Evolutionary conservation across 768 basidiomycete species (phyloP).

Genomic region (Termitomyces sp.): DNA sequence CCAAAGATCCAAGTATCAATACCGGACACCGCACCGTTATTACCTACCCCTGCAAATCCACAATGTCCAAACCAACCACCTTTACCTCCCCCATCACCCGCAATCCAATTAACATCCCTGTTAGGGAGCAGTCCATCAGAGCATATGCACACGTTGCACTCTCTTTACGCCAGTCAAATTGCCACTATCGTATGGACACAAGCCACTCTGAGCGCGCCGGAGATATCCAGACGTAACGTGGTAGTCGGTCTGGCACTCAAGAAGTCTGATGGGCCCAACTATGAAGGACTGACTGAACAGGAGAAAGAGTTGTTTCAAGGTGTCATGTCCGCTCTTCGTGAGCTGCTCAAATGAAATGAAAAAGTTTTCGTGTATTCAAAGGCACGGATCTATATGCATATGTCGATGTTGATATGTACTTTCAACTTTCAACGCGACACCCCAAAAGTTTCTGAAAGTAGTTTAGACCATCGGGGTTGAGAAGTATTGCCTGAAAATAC

Average conservation of each 20-base stretch:
- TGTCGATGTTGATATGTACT: not conserved
- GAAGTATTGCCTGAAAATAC: not conserved
- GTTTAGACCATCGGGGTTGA: not conserved
- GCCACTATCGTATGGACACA: constrained; percentile 78
- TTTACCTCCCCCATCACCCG: constrained; percentile 61
- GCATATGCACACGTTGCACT: constrained; percentile 66
- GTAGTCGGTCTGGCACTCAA: constrained; percentile 72
- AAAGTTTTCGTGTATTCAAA: not conserved
- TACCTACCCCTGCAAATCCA: constrained; percentile 32
- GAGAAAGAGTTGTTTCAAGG: constrained; percentile 43
- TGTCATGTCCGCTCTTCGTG: constrained; percentile 44
- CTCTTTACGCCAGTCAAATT: constrained; percentile 81
- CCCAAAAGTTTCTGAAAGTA: not conserved
- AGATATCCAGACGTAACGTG: constrained; percentile 49
- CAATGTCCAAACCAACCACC: constrained; percentile 25
- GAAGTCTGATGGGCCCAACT: constrained; percentile 24
- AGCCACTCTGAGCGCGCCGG: constrained; percentile 34
- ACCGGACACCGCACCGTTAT: constrained; percentile 55
- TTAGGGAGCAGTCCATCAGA: constrained; percentile 72
- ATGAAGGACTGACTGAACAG: constrained; percentile 23
- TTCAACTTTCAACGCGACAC: not conserved
- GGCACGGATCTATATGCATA: not conserved
- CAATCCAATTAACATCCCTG: constrained; percentile 71
- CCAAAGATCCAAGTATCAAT: constrained; percentile 76
- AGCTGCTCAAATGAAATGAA: constrained; percentile 23